These are phyloP conservation scores for Teratosphaeria nubilosa DNA, from an alignment of 2,329 filamentous ascomycete genomes.

Conservation along the genomic window DNA sequence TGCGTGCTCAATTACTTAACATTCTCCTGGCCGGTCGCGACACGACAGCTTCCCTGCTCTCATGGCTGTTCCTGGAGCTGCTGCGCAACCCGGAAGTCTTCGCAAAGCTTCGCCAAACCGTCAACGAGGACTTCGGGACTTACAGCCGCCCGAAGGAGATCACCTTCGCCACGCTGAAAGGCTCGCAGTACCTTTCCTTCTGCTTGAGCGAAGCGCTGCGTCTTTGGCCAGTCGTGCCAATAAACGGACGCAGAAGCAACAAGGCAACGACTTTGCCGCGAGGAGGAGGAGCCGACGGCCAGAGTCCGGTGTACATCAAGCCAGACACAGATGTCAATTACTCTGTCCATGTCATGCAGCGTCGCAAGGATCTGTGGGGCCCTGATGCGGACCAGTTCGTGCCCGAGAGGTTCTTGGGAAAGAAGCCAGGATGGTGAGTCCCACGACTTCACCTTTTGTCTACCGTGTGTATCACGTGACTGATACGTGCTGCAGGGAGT, in stretches of 20 bases:
- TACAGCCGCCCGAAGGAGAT: conserved; percentile 35
- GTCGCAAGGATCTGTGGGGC: conserved; percentile 28
- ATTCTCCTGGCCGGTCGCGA: conserved; percentile 61
- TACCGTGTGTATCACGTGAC: too few species aligned
- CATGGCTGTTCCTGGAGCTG: conserved; percentile 46
- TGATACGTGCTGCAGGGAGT: conserved; percentile 19
- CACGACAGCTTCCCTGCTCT: conserved; percentile 45
- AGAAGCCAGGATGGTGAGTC: conserved; percentile 19
- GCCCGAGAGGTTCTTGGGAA: conserved; percentile 26
- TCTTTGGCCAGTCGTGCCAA: conserved; percentile 69
- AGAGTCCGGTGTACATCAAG: conserved; percentile 44
- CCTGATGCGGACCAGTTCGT: conserved; percentile 30
- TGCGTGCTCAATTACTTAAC: conserved; percentile 39
- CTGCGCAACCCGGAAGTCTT: conserved; percentile 41
- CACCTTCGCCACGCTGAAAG: conserved; percentile 52
- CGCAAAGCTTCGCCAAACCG: conserved; percentile 38
- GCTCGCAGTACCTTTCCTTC: conserved; percentile 51
- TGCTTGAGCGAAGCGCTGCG: conserved; percentile 50
- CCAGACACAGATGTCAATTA: conserved; percentile 23
- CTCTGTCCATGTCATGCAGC: conserved; percentile 28
- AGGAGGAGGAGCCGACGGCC: conserved; percentile 44
- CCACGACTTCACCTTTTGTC: background rate
- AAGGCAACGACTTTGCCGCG: conserved; percentile 63
- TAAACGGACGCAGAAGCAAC: conserved; percentile 61
- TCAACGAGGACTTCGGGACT: conserved; percentile 38